Evolutionary conservation across 2,329 filamentous ascomycete species (phyloP), one percentile per base, ranked within the genome.

Genomic region (Exophiala calicioides): DNA sequence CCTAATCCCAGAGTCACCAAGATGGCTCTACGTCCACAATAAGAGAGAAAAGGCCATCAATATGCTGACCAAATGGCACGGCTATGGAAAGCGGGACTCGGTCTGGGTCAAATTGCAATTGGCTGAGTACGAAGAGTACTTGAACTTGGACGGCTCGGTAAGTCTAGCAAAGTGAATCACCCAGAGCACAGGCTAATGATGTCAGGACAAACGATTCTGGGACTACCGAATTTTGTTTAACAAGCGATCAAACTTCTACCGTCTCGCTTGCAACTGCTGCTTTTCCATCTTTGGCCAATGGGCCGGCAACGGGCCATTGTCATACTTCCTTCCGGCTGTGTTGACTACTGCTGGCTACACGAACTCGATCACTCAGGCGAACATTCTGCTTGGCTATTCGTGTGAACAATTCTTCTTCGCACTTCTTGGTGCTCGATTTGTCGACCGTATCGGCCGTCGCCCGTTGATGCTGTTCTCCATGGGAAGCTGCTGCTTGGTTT

Each of bases 1-100:
- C 45, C 72, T 81, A 53, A 66, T 84, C 1, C 81, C 82, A 0
- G 81, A 85, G 57, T 81, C 77, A 2, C 82, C 82, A 2, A 66
- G 81, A 46, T 84, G 80, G 80, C 68, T 83, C 16, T 78, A 81
- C 45, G 73, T 75, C 45, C 74, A 80, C 44, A 76, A 79, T 48
- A 74, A 76, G n/a, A 69, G 75, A 9, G 78, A 81, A 16, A 72
- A 82, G 53, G 80, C 79, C 1, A 66, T 77, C n/a, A 65, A 71
- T 4, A 74, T 79, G 3, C 71, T 87, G 47, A 72, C 76, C 5
- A 77, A 76, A 50, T 80, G 79, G 57, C 82, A 84, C 40, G 81
- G 78, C 2, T 72, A 80, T 55, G 70, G 71, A 1, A 65, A 69
- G 27, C 44, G 50, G 1, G 58, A 66, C 8, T 62, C 58, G 10